Conservation (phyloP, 805 yeast species). For the Teunomyces gatunensis region DNA sequence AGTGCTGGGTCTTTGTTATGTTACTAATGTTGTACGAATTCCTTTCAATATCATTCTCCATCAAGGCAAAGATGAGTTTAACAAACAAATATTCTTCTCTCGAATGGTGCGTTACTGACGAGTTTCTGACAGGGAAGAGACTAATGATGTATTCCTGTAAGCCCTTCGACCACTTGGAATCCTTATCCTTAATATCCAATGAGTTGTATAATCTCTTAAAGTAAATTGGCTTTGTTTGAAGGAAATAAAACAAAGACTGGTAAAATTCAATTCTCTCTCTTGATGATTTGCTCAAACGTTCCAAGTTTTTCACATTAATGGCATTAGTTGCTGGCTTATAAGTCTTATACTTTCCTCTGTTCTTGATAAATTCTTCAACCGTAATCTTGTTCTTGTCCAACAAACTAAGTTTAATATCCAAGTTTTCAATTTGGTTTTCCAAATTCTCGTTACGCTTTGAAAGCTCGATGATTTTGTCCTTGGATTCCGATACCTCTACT, state of each 20-base stretch:
- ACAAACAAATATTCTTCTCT: conserved; percentile 73
- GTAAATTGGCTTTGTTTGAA: conserved; percentile 82
- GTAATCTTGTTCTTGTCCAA: conserved; percentile 78
- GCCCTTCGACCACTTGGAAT: conserved; percentile 14
- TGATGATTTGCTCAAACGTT: conserved; percentile 37
- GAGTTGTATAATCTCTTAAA: conserved; percentile 53
- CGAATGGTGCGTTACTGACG: conserved; percentile 33
- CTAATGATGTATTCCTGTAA: conserved; percentile 21
- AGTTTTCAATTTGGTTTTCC: conserved; percentile 70
- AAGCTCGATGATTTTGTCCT: conserved; percentile 66
- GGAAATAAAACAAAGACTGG: conserved; percentile 73
- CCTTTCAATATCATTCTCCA: conserved; percentile 39
- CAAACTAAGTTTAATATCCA: conserved; percentile 75
- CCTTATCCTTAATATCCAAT: conserved; percentile 12
- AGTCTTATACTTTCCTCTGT: conserved; percentile 33
- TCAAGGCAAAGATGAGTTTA: conserved; percentile 50
- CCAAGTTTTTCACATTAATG: conserved; percentile 21
- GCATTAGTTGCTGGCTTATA: conserved; percentile 17
- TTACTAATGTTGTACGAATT: conserved; percentile 30
- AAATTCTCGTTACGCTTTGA: conserved; percentile 69
- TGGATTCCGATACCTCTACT: conserved; percentile 59
- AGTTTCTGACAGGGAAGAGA: conserved; percentile 32
- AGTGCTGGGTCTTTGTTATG: conserved; percentile 33
- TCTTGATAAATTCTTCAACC: conserved; percentile 63
- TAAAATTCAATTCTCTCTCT: conserved; percentile 60